phyloP scores from a whole-genome alignment of 2,329 filamentous ascomycete species.

The Calonectria pteridis region DNA sequence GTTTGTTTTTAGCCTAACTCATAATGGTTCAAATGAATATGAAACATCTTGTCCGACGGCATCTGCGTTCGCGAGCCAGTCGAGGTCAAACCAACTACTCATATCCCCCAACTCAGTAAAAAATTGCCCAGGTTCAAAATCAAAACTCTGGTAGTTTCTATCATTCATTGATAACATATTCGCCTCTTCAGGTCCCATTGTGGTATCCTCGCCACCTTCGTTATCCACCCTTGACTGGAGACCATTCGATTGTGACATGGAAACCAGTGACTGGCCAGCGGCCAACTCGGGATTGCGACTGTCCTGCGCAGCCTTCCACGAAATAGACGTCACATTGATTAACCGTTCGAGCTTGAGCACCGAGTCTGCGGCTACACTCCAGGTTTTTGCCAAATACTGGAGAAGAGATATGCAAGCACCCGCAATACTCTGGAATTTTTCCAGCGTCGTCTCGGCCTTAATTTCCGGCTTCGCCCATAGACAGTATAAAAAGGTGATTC shows the following conservation, averaged over 20 bases:
- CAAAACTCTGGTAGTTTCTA: not conserved
- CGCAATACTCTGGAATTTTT: constrained; percentile 22
- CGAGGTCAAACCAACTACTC: constrained; percentile 43
- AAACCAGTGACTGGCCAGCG: constrained; percentile 24
- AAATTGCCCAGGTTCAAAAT: constrained; percentile 24
- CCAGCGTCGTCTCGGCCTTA: constrained; percentile 10
- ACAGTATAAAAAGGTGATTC: constrained; percentile 47
- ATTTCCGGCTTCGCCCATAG: constrained; percentile 34
- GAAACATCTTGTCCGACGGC: not conserved
- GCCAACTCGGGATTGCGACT: constrained; percentile 17
- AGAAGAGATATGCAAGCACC: constrained; percentile 37
- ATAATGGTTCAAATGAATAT: not conserved
- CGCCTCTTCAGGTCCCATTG: not conserved
- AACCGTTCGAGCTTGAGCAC: constrained; percentile 46
- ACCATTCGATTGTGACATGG: constrained; percentile 20
- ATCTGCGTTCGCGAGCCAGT: constrained; percentile 34
- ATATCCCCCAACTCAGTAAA: constrained; percentile 43
- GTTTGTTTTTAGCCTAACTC: not conserved
- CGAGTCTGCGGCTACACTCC: constrained; percentile 53
- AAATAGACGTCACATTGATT: constrained; percentile 13
- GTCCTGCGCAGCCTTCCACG: constrained; percentile 7
- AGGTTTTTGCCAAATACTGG: constrained; percentile 37
- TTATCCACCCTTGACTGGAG: not conserved
- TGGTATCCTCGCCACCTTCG: not conserved
- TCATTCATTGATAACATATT: constrained; percentile 1